Evolutionary conservation across 768 basidiomycete genomes (phyloP).

Genomic region (Hypholoma fasciculare): DNA sequence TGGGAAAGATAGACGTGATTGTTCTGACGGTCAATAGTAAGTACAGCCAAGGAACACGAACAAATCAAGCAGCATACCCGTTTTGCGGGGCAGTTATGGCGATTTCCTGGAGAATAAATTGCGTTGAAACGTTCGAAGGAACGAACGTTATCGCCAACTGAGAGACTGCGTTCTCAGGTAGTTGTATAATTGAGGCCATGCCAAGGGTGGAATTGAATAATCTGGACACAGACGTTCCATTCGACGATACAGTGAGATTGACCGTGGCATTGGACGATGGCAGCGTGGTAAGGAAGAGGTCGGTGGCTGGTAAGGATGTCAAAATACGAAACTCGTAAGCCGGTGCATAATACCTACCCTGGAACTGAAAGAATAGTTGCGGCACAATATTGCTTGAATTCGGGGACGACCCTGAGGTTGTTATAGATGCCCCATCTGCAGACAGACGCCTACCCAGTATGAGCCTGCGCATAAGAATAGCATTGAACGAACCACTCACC

Average conservation of each 20-base stretch:
- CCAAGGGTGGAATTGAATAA: constrained; percentile 42
- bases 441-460: constrained; percentile 26
- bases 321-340: neutral
- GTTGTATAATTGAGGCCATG: constrained; percentile 36
- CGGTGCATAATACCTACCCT: constrained; percentile 34
- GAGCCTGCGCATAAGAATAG: constrained; percentile 1
- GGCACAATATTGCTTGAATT: constrained; percentile 45
- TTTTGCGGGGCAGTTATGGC: constrained; percentile 6
- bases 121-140: constrained; percentile 16
- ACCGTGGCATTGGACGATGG: constrained; percentile 48
- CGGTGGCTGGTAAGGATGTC: constrained; percentile 32
- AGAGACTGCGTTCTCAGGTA: constrained; percentile 39
- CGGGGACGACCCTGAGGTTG: constrained; percentile 38
- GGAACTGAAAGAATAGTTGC: constrained; percentile 58
- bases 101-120: constrained; percentile 17
- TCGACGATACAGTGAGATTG: constrained; percentile 51
- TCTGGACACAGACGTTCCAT: constrained; percentile 28
- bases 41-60: no score
- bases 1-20: constrained; percentile 17
- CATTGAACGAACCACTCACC: constrained; percentile 31
- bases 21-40: constrained; percentile 4
- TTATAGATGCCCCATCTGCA: constrained; percentile 3
- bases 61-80: neutral
- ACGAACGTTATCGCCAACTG: constrained; percentile 36
- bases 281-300: constrained; percentile 43